A percentile compares a stretch with the other conserved stretches of the same genome.
Evolutionary conservation across 352 stramenopile genomes (phyloP).

Genomic region (Globisporangium yorkense): DNA sequence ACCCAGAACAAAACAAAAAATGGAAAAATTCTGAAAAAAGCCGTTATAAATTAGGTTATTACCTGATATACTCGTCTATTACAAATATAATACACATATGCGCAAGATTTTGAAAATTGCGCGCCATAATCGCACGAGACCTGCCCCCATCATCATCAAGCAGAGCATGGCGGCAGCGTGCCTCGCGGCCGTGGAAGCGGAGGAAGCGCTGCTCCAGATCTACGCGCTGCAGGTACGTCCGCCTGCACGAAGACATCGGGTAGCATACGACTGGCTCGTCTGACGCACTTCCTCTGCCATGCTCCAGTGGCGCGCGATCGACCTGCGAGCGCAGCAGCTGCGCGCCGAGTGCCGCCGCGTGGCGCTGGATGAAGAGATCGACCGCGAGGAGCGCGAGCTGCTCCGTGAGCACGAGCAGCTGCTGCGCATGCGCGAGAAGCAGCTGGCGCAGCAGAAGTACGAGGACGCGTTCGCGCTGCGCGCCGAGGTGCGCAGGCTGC

Average conservation of each 20-base stretch:
- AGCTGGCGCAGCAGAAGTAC: slow-evolving; percentile 17
- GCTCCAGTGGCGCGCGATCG: slow-evolving; percentile 55
- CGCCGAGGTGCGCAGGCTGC: slow-evolving; percentile 13
- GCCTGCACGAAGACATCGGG: too few relatives aligned
- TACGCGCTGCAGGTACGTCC: slow-evolving; percentile 48
- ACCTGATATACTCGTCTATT: neutral
- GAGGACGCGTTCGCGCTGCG: slow-evolving; percentile 8
- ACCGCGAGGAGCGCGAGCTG: slow-evolving; percentile 40
- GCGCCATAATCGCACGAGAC: neutral
- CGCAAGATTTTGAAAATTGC: slow-evolving; percentile 1
- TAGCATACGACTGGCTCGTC: neutral
- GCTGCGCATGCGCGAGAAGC: slow-evolving; percentile 15
- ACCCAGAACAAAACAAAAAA: neutral
- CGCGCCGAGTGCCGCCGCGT: slow-evolving; percentile 52
- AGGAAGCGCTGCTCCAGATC: slow-evolving; percentile 55
- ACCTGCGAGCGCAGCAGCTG: slow-evolving; percentile 47
- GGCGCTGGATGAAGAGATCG: slow-evolving; percentile 39
- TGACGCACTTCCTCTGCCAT: neutral
- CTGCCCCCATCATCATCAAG: neutral
- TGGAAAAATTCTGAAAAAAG: too few relatives aligned
- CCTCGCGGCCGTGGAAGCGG: slow-evolving; percentile 15
- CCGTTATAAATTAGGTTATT: too few relatives aligned
- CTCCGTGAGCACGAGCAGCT: slow-evolving; percentile 32
- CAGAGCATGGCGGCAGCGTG: slow-evolving; percentile 19
- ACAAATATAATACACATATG: neutral